Percentiles rank a stretch among this genome's conserved stretches.
phyloP scores from a whole-genome alignment of 441 rosid species.

The Pelargonium myrrhifolium region DNA sequence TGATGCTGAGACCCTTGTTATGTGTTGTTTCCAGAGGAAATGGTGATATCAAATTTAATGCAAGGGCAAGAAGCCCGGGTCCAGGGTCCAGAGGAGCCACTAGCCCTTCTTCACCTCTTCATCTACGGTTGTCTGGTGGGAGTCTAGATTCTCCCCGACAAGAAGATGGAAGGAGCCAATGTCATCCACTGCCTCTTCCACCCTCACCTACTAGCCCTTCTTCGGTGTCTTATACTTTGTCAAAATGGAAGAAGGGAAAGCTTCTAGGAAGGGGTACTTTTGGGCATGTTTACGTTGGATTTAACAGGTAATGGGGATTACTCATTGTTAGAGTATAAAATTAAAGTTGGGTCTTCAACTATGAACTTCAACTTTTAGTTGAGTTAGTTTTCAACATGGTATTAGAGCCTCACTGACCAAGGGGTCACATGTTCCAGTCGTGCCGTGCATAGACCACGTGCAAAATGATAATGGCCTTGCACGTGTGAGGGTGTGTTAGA shows the following conservation, averaged over 20 bases:
- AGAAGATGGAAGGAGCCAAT: conserved; percentile 18
- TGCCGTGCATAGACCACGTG: too few relatives aligned
- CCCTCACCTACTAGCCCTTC: conserved; percentile 23
- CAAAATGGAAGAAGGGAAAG: conserved; percentile 22
- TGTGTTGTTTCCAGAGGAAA: conserved; percentile 15
- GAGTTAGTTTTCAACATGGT: neutral
- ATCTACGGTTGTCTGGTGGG: conserved; percentile 7
- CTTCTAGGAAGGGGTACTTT: conserved; percentile 37
- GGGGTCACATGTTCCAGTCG: too few relatives aligned
- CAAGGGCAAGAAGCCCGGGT: conserved; percentile 20
- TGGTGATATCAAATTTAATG: conserved; percentile 11
- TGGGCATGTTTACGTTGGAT: conserved; percentile 42
- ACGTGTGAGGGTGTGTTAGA: too few relatives aligned
- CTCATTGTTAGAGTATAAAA: neutral
- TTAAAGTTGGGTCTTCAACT: too few relatives aligned
- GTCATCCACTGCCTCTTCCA: conserved; percentile 24
- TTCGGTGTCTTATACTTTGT: conserved; percentile 8
- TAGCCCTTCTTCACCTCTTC: conserved; percentile 20
- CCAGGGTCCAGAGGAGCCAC: conserved; percentile 17
- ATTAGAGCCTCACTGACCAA: neutral
- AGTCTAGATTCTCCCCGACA: conserved; percentile 17
- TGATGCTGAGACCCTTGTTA: neutral
- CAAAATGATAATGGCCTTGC: too few relatives aligned
- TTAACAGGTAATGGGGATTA: conserved; percentile 23
- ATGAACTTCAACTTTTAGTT: neutral